Evolutionary conservation across 2,329 filamentous ascomycete species (phyloP).

Genomic region (Colletotrichum sp.): DNA sequence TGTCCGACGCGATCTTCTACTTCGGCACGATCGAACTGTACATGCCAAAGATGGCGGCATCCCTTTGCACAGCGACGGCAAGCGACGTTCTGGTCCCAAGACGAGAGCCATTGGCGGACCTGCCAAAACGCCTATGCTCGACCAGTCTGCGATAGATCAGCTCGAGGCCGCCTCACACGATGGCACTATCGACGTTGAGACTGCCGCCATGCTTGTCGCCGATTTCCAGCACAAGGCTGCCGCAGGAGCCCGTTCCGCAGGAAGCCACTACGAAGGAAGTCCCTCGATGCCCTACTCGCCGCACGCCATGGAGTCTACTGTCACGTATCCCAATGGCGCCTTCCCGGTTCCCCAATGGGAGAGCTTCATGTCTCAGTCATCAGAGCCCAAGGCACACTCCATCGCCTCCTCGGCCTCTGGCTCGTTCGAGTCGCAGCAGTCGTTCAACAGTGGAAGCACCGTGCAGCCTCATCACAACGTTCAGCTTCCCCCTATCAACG

Average conservation of each 20-base stretch:
- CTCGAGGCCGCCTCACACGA: slow-evolving; percentile 85
- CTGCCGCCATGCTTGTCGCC: slow-evolving; percentile 97
- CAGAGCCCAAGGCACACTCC: slow-evolving; percentile 78
- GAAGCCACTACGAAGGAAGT: slow-evolving; percentile 60
- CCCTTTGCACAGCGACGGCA: slow-evolving; percentile 91
- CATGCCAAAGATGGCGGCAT: slow-evolving; percentile 97
- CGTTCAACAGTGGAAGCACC: slow-evolving; percentile 64
- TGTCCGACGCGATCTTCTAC: slow-evolving; percentile 92
- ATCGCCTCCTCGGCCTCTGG: slow-evolving; percentile 69
- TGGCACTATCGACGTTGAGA: slow-evolving; percentile 93
- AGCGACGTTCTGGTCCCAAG: slow-evolving; percentile 79
- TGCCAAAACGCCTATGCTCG: slow-evolving; percentile 81
- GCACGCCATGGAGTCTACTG: slow-evolving; percentile 77
- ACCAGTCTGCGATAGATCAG: slow-evolving; percentile 87
- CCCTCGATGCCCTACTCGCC: slow-evolving; percentile 75
- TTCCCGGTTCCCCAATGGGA: slow-evolving; percentile 91
- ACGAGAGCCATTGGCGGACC: slow-evolving; percentile 66
- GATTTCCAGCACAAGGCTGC: slow-evolving; percentile 97
- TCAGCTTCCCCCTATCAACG: slow-evolving; percentile 72
- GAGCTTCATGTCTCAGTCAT: slow-evolving; percentile 75
- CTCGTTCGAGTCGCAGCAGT: slow-evolving; percentile 71
- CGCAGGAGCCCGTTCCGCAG: slow-evolving; percentile 65
- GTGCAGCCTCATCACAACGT: slow-evolving; percentile 59
- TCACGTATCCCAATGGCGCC: slow-evolving; percentile 78
- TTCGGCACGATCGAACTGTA: slow-evolving; percentile 97